Conservation (phyloP, 1,284 basidiomycete genomes). For the Rhizoctonia solani region DNA sequence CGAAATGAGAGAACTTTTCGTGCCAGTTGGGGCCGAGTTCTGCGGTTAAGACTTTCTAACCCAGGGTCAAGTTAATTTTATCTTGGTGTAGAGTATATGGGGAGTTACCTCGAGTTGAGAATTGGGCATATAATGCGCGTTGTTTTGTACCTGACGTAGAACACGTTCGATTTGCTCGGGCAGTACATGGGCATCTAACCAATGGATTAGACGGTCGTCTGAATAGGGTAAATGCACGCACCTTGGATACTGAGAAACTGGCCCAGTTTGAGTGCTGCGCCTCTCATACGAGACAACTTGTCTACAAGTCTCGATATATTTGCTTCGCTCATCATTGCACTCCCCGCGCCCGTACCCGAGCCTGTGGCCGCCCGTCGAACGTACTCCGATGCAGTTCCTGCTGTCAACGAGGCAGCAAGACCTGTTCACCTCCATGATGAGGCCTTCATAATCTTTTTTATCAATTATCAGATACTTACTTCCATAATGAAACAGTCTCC, state of each 20-base stretch:
- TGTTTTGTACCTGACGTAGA: conserved; percentile 89
- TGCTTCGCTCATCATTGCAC: conserved; percentile 81
- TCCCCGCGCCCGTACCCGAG: conserved; percentile 27
- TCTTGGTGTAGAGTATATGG: background rate
- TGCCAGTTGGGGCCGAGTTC: conserved; percentile 82
- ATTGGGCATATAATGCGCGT: conserved; percentile 98
- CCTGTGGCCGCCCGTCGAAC: conserved; percentile 47
- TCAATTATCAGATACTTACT: conserved; percentile 58
- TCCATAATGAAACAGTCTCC: conserved; percentile 90
- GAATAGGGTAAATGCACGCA: conserved; percentile 43
- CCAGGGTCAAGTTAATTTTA: background rate
- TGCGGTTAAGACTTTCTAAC: conserved; percentile 72
- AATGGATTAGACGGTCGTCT: background rate
- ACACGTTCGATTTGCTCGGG: conserved; percentile 90
- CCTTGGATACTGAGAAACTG: conserved; percentile 99
- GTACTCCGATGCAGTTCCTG: conserved; percentile 52
- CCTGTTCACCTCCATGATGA: conserved; percentile 49
- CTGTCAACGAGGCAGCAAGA: conserved; percentile 56
- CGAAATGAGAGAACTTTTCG: conserved; percentile 73
- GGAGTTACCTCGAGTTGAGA: conserved; percentile 88
- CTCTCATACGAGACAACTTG: conserved; percentile 92
- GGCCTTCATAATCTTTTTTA: background rate
- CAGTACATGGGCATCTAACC: conserved; percentile 79
- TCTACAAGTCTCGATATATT: conserved; percentile 90
- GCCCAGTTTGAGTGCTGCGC: conserved; percentile 94